Conservation (phyloP, 441 rosid species). For the Adansonia madagascariensis region DNA sequence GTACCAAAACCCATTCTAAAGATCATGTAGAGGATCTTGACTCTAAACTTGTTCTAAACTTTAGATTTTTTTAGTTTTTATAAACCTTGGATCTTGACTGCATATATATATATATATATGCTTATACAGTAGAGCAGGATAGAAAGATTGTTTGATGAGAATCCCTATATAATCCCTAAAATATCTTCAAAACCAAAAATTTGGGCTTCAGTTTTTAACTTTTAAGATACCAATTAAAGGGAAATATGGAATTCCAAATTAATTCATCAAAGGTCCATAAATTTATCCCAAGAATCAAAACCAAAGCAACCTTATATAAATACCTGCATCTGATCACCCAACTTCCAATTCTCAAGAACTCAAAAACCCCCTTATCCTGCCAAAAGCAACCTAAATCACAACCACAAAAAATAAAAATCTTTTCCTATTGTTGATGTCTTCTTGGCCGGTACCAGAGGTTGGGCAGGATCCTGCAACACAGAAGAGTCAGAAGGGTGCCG, state of each 20-base stretch:
- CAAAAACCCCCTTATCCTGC: conserved; percentile 21
- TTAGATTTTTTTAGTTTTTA: background rate
- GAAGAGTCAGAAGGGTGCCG: too few species aligned
- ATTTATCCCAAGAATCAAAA: background rate
- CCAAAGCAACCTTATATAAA: background rate
- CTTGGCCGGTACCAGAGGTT: too few species aligned
- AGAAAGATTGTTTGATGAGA: too few species aligned
- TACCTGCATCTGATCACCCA: background rate
- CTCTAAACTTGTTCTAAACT: background rate
- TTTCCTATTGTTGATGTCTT: background rate
- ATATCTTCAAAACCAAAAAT: too few species aligned
- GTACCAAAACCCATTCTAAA: background rate
- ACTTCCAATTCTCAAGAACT: background rate
- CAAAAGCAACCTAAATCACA: conserved; percentile 33
- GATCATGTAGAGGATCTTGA: background rate
- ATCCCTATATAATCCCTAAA: too few species aligned
- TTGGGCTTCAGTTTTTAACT: too few species aligned
- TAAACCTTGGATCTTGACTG: background rate
- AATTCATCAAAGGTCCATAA: background rate
- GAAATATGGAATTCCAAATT: background rate
- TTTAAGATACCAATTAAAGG: too few species aligned
- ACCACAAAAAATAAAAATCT: background rate
- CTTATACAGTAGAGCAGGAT: background rate
- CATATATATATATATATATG: too few species aligned
- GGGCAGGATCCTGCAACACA: too few species aligned